Base-by-base conservation (phyloP, 805 yeast species). In the Saturnispora sanitii region DNA sequence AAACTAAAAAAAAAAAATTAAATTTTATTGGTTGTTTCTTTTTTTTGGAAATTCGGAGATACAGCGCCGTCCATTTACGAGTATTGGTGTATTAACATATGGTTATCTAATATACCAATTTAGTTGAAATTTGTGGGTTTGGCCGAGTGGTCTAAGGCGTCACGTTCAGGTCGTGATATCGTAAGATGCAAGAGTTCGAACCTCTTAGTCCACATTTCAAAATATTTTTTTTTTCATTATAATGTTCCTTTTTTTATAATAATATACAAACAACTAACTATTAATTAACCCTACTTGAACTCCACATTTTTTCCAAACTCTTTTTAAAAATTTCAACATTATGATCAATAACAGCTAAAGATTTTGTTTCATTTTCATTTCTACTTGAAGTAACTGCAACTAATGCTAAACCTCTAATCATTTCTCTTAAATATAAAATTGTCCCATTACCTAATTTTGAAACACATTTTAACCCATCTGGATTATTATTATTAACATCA, bases 351-450 rank as follows among this genome's bases (percentile, higher is more conserved):
- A 90, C 73, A 0, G 95, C 67, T 28, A 73, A 53, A 6, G 73
- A 61, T 35, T 64, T 67, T 28, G 68, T 66, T 48, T 73, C 73
- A 32, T 66, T 60, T 12, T 22, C 31, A 45, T 66, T 70, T 17
- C 60, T 75, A 39, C 80, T 90, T 22, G 95, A 72, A 11, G 86
- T 78, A 42, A 88, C 68, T 1, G 95, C 94, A 31, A 90, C 96
- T 44, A 92, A 66, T 3, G 96, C 95, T 47, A 90, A 66, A 1
- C 96, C 96, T 47, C 94, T 74, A 40, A 90, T 82, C 95, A 92
- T 86, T 55, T 86, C 94, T 47, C 83, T 80, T 54, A 92, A 67
- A 50, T 87, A 86, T 27, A 90, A 65, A 22, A 82, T 73, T n/a
- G 83, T 72, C 0, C 95, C 96, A 57, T 84, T 86, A 37, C 82